These are phyloP conservation scores for Exophiala spinifera DNA, from an alignment of 2,329 filamentous ascomycete genomes.

Conservation along the genomic window DNA sequence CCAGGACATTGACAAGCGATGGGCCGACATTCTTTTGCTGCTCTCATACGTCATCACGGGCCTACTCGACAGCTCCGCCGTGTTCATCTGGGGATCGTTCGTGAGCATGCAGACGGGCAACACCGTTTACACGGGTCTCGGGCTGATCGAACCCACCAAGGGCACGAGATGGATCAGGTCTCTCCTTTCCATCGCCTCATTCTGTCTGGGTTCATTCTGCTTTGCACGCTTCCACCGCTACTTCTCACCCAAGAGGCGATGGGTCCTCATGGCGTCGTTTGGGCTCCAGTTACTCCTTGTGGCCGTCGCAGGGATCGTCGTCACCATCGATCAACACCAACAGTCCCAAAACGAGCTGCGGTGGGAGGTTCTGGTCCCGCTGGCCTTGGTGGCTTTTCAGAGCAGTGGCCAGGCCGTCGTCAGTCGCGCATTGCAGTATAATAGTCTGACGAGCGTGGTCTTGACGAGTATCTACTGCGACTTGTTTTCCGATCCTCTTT, in stretches of 20 bases:
- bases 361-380: slow-evolving; percentile 63
- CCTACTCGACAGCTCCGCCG: slow-evolving; percentile 70
- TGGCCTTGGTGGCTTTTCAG: slow-evolving; percentile 71
- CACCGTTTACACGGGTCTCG: slow-evolving; percentile 74
- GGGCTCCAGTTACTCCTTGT: slow-evolving; percentile 46
- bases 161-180: slow-evolving; percentile 68
- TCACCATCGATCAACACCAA: slow-evolving; percentile 43
- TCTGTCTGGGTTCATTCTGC: slow-evolving; percentile 69
- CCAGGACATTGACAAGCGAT: slow-evolving; percentile 19
- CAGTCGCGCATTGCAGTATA: slow-evolving; percentile 66
- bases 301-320: slow-evolving; percentile 36
- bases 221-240: slow-evolving; percentile 67
- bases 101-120: slow-evolving; percentile 87
- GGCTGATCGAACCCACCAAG: slow-evolving; percentile 57
- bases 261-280: slow-evolving; percentile 63
- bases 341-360: slow-evolving; percentile 42
- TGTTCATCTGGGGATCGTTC: slow-evolving; percentile 75
- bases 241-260: slow-evolving; percentile 60
- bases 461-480: slow-evolving; percentile 81
- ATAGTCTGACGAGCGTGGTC: slow-evolving; percentile 72
- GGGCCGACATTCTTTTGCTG: slow-evolving; percentile 67
- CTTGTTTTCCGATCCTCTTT: slow-evolving; percentile 63
- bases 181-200: slow-evolving; percentile 64
- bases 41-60: slow-evolving; percentile 75
- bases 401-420: slow-evolving; percentile 75